Percentiles rank a stretch among this genome's conserved stretches.
Evolutionary conservation across 768 basidiomycete genomes (phyloP).

Genomic region (Leccinum aurantiacum): DNA sequence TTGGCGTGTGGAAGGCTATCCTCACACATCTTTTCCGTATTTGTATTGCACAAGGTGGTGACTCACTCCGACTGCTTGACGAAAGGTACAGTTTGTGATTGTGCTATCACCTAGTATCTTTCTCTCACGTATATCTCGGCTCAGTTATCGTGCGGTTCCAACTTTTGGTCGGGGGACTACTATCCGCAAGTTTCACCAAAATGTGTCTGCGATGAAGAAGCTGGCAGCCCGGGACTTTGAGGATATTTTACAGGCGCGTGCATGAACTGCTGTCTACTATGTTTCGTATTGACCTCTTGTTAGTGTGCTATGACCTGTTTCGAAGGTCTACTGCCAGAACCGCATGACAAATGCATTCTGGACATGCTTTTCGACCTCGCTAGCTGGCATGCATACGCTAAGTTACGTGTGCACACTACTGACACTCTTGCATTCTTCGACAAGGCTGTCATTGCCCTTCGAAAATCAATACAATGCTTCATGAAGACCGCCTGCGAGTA

Average conservation of each 20-base stretch:
- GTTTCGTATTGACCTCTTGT: no score
- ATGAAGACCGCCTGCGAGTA: no score
- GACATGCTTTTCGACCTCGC: no score
- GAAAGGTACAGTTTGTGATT: neutral
- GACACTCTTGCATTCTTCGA: no score
- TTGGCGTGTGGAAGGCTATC: neutral
- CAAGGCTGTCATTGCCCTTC: no score
- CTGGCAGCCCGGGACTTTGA: neutral
- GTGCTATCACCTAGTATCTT: neutral
- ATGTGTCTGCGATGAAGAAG: neutral
- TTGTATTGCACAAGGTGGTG: neutral
- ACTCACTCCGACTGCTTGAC: neutral
- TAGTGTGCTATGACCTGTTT: no score
- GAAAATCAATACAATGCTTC: no score
- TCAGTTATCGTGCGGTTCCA: neutral
- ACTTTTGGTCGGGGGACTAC: neutral
- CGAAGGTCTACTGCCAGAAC: no score
- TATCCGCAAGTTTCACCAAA: neutral
- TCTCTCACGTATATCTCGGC: neutral
- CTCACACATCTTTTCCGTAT: neutral
- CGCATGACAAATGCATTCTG: no score
- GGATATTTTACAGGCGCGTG: neutral
- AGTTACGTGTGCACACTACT: no score
- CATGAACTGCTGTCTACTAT: no score
- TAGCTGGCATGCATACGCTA: no score